These are phyloP conservation scores for Nemania serpens DNA, from an alignment of 2,329 filamentous ascomycete species.

Conservation along the genomic window DNA sequence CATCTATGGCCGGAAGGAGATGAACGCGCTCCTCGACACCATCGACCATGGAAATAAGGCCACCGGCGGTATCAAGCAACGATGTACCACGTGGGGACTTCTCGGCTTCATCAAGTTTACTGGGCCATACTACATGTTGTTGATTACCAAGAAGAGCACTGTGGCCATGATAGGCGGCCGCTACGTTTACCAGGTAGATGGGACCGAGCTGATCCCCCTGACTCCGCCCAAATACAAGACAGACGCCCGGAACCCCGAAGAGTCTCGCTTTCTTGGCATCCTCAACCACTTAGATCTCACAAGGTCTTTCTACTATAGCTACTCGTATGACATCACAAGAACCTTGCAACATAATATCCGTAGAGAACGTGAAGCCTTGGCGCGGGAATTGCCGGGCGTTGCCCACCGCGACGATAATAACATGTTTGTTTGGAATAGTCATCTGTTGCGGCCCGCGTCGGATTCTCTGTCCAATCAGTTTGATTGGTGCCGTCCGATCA, in stretches of 20 bases:
- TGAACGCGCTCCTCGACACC: constrained; percentile 89
- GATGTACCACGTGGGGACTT: constrained; percentile 90
- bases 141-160: constrained; percentile 94
- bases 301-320: constrained; percentile 96
- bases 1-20: constrained; percentile 88
- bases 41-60: constrained; percentile 94
- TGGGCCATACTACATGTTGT: constrained; percentile 93
- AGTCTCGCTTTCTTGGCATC: constrained; percentile 85
- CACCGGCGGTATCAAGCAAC: constrained; percentile 86
- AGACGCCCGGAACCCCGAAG: constrained; percentile 82
- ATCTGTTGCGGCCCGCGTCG: constrained; percentile 78
- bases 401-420: constrained; percentile 74
- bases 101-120: constrained; percentile 96
- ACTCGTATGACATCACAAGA: constrained; percentile 93
- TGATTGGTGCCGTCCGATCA: constrained; percentile 95
- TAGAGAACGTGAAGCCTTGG: constrained; percentile 73
- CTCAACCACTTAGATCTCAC: constrained; percentile 90
- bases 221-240: constrained; percentile 76
- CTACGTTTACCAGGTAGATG: constrained; percentile 94
- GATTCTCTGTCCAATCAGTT: constrained; percentile 76
- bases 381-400: constrained; percentile 64
- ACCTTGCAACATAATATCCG: constrained; percentile 92
- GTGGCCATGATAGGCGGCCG: constrained; percentile 96
- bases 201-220: constrained; percentile 86
- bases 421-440: constrained; percentile 99